Evolutionary conservation across 169 alveolate genomes (phyloP), one percentile per base, ranked within the genome.

Genomic region (Plasmodium malariae): DNA sequence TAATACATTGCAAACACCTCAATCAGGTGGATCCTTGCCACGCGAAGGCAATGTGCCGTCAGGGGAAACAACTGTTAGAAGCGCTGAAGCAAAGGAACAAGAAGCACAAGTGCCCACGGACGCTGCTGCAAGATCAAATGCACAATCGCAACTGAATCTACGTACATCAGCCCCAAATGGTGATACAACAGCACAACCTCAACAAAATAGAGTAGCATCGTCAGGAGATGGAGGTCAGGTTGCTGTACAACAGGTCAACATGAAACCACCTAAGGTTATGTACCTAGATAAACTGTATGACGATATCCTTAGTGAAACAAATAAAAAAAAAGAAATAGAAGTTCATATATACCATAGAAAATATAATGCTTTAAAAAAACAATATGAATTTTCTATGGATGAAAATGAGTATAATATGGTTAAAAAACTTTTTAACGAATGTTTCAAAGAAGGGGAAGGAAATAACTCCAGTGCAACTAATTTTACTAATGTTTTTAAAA

Each of bases 401-500:
- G 48, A 36, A 21, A 62, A 21, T 14, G 88, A 74, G 36, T 55
- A 34, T 11, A 28, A 74, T 9, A 57, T 74, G 24, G 55, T 74
- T 28, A 74, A 74, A 36, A 71, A 71, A n/a, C 45, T 71, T 7
- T 48, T 71, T 49, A 19, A 37, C 14, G 68, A 7, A 45, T 9
- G 17, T 6, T 3, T 48, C 4, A 5, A 2, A 12, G 55, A 71
- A 7, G 12, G 19, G 7, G 30, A 62, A 17, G 54, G 6, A 34
- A 48, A 55, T 4, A 6, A 48, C 12, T 11, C 1, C 11, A 32
- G n/a, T 24, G 14, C 12, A 2, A 36, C 7, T 51, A 9, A 0
- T 17, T 12, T 55, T 1, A 34, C 6, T n/a, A 34, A 72, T 17
- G 49, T 71, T 12, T 49, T 71, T 49, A 26, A 21, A 71, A 71